Evolutionary conservation across 2,329 filamentous ascomycete species (phyloP), one percentile per base, ranked within the genome.

Genomic region (Magnaporthiopsis rhizophila): DNA sequence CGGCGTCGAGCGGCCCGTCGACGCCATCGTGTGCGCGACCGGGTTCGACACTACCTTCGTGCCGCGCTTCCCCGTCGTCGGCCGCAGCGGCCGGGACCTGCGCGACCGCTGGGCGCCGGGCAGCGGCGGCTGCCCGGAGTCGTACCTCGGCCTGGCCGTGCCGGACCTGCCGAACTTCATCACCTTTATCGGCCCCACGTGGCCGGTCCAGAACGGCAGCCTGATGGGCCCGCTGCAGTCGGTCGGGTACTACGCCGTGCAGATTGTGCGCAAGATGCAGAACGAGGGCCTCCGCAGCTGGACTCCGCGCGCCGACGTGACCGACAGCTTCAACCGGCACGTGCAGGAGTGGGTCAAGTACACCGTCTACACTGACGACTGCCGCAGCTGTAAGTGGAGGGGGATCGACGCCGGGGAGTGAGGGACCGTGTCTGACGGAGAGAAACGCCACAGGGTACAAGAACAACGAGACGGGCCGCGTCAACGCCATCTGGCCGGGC

Each of bases 181-280:
- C 53, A 56, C 66, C 24, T 30, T 68, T 2, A 56, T 66, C 11
- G 69, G 69, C 3, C 68, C 69, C 28, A 64, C 69, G 38, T 65
- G 57, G 21, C 53, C 63, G 2, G 65, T 67, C 1, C 45, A 62
- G 11, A 66, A 67, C 5, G 69, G 69, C 26, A 67, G 66, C 0
- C 66, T 69, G 1, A 66, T 66, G 2, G 62, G 68, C 34, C 64
- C 62, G 24, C 45, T 65, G 58, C 68, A 71, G 66, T 68, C 68
- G 12, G 66, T 70, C 60, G 32, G 66, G 26, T 45, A 65, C 66
- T 81, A 81, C 66, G 74, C 82, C 56, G 70, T 79, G 30, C 75
- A 77, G 65, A 75, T 79, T 67, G 70, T 80, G 58, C 76, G 77
- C 65, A 83, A 82, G 71, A 70, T 82, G 64, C 78, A 80, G 67